Base-by-base conservation (phyloP, 768 basidiomycete genomes). In the Termitomyces sp. region DNA sequence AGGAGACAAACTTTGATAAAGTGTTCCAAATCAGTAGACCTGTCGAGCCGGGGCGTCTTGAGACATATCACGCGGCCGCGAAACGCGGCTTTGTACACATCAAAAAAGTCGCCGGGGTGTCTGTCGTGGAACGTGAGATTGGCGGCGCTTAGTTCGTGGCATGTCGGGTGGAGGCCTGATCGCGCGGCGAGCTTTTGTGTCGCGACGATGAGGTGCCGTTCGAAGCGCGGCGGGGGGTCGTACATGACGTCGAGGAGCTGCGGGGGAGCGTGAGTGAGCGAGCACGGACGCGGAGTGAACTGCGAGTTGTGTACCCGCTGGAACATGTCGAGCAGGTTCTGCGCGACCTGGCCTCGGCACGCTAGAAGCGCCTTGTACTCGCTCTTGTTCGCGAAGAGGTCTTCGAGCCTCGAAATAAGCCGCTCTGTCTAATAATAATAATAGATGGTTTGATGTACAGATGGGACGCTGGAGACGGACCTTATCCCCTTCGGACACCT, bases 171-270 rank as follows among this genome's bases (percentile, higher is more conserved):
- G 13, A 57, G 28, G 2, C 33, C 49, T 20, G 56, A 52, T 28
- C 8, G 24, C 9, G 18, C 8, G 22, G 49, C 56, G 16, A 57
- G 50, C 20, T 26, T 44, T 52, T 57, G 50, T 22, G 56, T 52
- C 4, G 56, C 56, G 26, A 52, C 33, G 22, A 57, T 52, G 7
- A 57, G 26, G 5, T 52, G 48, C 16, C 50, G 56, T 6, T 57
- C 14, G 13, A 57, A 57, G 9, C 56, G 36, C 5, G 56, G 56
- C 10, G 43, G 49, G 3, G 49, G 56, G 52, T 54, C 52, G 35
- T 32, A 46, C 38, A 52, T 40, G 52, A 54, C 46, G 38, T 58
- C 52, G 32, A 58, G 24, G 33, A 58, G 46, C 57, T 58, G 22
- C 3, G 47, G 13, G 7, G 28, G 18, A 33, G 16, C n/a, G n/a